Percentiles rank a stretch among this genome's conserved stretches.
These are phyloP conservation scores for Starmerella khaoyaiensis DNA, from an alignment of 805 yeast genomes.

Conservation along the genomic window DNA sequence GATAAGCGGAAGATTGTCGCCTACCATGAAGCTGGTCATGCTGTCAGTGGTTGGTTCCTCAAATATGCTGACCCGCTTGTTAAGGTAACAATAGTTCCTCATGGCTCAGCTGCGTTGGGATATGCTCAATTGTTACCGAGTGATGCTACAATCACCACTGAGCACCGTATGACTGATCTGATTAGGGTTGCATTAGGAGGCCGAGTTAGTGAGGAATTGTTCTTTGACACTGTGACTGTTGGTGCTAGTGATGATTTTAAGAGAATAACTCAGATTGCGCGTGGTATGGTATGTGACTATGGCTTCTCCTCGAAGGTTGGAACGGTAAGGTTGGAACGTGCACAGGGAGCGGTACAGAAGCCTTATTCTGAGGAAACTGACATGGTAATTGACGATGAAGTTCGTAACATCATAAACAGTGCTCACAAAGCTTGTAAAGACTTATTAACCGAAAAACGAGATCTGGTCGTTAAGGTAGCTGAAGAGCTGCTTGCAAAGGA, in stretches of 20 bases:
- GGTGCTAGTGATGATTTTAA: constrained; percentile 92
- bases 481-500: constrained; percentile 59
- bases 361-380: constrained; percentile 67
- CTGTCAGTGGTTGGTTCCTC: constrained; percentile 88
- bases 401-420: constrained; percentile 51
- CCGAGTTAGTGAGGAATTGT: constrained; percentile 79
- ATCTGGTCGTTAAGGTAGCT: constrained; percentile 57
- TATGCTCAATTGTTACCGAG: constrained; percentile 91
- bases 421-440: constrained; percentile 49
- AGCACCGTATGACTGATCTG: constrained; percentile 63
- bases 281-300: constrained; percentile 71
- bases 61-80: constrained; percentile 80
- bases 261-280: constrained; percentile 80
- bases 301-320: constrained; percentile 86
- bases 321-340: constrained; percentile 39
- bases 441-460: constrained; percentile 45
- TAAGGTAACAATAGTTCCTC: constrained; percentile 87
- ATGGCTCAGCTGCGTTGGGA: constrained; percentile 93
- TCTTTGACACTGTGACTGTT: constrained; percentile 74
- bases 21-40: constrained; percentile 95
- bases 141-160: constrained; percentile 66
- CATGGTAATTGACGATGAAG: constrained; percentile 51
- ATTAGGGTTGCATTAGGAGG: constrained; percentile 96
- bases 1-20: constrained; percentile 80
- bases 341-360: constrained; percentile 40